Evolutionary conservation across 164 flowering plant species (phyloP).

Genomic region (Protea cynaroides): DNA sequence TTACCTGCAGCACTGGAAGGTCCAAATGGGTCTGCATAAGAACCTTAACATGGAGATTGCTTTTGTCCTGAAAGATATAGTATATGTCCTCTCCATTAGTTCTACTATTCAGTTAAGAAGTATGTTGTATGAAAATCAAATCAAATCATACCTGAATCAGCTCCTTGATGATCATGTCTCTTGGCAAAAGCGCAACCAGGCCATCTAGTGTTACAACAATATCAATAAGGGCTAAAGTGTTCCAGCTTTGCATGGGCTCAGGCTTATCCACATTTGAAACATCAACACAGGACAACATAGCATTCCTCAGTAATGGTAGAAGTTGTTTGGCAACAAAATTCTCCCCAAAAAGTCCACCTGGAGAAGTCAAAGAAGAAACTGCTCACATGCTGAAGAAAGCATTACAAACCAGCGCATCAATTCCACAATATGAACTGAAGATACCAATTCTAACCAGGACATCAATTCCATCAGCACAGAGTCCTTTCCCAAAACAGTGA

Average conservation of each 20-base stretch:
- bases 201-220: constrained; percentile 66
- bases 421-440: constrained; percentile 15
- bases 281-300: constrained; percentile 52
- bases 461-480: constrained; percentile 84
- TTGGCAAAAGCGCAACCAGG: constrained; percentile 46
- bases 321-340: constrained; percentile 61
- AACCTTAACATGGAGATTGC: constrained; percentile 54
- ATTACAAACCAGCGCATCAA: constrained; percentile 10
- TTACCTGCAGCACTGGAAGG: constrained; percentile 75
- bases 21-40: constrained; percentile 60
- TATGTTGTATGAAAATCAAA: not conserved
- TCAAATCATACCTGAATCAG: constrained; percentile 58
- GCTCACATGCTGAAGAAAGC: constrained; percentile 12
- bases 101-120: not conserved
- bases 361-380: constrained; percentile 17
- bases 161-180: constrained; percentile 65
- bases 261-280: constrained; percentile 48
- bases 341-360: constrained; percentile 87
- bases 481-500: constrained; percentile 88
- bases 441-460: constrained; percentile 94
- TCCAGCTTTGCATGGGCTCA: constrained; percentile 89
- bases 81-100: constrained; percentile 7
- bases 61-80: constrained; percentile 45
- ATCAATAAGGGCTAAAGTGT: constrained; percentile 66
- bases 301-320: constrained; percentile 66